Evolutionary conservation across 2,329 filamentous ascomycete genomes (phyloP), one percentile per base, ranked within the genome.

Genomic region (Ramularia endophylla): DNA sequence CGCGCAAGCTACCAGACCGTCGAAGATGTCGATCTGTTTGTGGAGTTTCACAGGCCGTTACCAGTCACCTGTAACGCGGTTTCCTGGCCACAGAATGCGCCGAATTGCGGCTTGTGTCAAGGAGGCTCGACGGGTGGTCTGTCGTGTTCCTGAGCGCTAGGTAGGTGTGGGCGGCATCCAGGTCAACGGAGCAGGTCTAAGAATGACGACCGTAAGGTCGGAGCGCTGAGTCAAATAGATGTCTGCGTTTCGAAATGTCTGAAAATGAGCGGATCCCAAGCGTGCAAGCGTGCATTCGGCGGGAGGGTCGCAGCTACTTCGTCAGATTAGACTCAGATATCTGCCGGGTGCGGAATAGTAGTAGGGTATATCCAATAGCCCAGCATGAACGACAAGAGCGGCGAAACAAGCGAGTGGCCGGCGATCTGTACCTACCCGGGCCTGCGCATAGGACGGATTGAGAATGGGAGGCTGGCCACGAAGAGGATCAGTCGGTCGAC

Each of bases 181-280:
- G 56, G 57, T 59, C 32, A 47, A 47, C 52, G 56, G 56, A 54
- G 47, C 46, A 36, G 46, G 42, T 38, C 41, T 44, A 43, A 50
- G 56, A 55, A 57, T 54, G 54, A 46, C 44, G 47, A 47, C 54
- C 53, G 47, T 38, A 33, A 49, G 41, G 46, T 46, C 45, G 53
- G 52, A 49, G 48, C 48, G 41, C 44, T 56, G 52, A 55, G 47
- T 52, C 51, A 55, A 49, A 45, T 47, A 45, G 46, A 47, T 45
- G 46, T 47, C 36, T 33, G 36, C 40, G 49, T 52, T 50, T 50
- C 50, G 46, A 37, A 45, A 30, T 48, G 48, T 51, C 43, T 46
- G 44, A 38, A 39, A 41, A 34, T 28, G 27, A 35, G 20, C 35
- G 41, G 42, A 42, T 40, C 42, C 37, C 37, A 35, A 40, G 37